A percentile compares a stretch with the other conserved stretches of the same genome.
Conservation (phyloP, 202 grass and related monocot genomes). For the Cymbopogon flexuosus region DNA sequence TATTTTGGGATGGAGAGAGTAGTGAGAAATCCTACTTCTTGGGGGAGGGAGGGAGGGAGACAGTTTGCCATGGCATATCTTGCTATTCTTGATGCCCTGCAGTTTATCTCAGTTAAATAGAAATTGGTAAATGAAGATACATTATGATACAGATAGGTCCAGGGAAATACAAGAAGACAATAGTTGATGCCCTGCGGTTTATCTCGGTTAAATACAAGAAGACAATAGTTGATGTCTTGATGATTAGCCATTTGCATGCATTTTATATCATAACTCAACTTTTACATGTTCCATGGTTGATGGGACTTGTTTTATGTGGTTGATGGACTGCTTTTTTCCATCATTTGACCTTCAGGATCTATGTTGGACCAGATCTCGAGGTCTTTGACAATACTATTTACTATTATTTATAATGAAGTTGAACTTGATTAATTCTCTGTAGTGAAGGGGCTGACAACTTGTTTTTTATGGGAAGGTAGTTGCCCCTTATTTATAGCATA, state of each 20-base stretch:
- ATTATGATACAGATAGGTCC: not conserved
- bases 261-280: not conserved
- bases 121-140: not conserved
- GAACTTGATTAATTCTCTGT: not conserved
- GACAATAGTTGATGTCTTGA: not conserved
- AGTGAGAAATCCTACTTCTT: not conserved
- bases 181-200: not conserved
- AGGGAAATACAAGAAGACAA: not conserved
- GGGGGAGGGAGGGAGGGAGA: not conserved
- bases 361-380: not conserved
- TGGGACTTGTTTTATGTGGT: not conserved
- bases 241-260: not conserved
- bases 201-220: not conserved
- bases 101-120: not conserved
- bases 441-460: not conserved
- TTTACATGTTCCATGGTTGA: not conserved
- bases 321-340: not conserved
- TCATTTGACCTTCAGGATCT: not conserved
- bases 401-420: not conserved
- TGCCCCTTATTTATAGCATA: not conserved
- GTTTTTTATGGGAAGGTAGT: not conserved
- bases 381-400: not conserved
- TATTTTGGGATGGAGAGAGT: not conserved
- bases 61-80: not conserved
- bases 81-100: not conserved